Evolutionary conservation across 2,329 filamentous ascomycete species (phyloP), one percentile per base, ranked within the genome.

Genomic region (Fusarium agapanthi): DNA sequence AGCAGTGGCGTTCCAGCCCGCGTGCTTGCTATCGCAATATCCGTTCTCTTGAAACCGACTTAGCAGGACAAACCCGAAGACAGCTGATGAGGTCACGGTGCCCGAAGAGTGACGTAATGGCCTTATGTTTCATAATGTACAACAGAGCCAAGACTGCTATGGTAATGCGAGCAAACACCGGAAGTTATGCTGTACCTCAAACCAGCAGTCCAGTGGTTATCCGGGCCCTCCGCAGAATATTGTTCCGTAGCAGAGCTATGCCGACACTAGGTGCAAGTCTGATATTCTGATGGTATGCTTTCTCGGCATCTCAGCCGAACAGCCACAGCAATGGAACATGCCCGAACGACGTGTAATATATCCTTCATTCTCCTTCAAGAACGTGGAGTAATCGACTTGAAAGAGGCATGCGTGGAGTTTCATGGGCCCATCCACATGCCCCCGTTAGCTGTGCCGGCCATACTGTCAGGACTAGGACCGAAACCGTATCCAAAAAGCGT

Each of bases 401-500:
- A 34, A 30, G 41, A 51, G 26, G 30, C 22, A 45, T 45, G 22
- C 35, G 40, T 53, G 40, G 35, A 32, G n/a, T 35, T 55, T 77
- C 76, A 77, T 55, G 76, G 76, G 13, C 76, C 76, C 76, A 77
- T 77, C 76, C 76, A 77, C 73, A 77, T 77, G 35, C 71, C 73
- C 7, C 73, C 74, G 20, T 73, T 77, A 40, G 65, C 66, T 26
- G 71, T 72, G 28, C 76, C 75, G 38, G 69, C 71, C 69, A 77
- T 77, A 37, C 67, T 78, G 47, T 79, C 77, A 32, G 77, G 75
- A 57, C 76, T 79, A n/a, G 77, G 75, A 16, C 78, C 78, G 62
- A 79, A 79, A 7, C 78, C 77, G 24, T 79, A 78, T 12, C 78
- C 78, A 55, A 80, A 79, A 37, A 80, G 73, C 1, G 77, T 78